Percentiles rank a stretch among this genome's conserved stretches.
Evolutionary conservation across 495 filamentous ascomycete genomes (phyloP).

Genomic region (Choiromyces venosus): DNA sequence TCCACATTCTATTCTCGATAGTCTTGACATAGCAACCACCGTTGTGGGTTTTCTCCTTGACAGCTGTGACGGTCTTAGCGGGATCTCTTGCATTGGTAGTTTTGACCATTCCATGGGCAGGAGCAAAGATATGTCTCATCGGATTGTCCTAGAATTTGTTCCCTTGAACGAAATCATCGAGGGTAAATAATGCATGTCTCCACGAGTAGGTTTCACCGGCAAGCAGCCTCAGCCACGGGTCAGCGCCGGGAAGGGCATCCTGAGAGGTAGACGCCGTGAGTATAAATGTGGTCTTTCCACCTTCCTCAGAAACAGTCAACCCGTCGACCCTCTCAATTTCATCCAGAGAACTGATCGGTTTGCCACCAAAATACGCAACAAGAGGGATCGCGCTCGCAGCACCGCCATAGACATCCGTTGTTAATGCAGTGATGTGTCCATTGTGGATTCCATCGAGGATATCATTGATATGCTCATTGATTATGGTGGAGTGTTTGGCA

Average conservation of each 20-base stretch:
- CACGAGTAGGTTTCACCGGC: constrained; percentile 84
- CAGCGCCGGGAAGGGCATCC: constrained; percentile 63
- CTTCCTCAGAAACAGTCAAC: constrained; percentile 67
- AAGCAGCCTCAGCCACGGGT: constrained; percentile 79
- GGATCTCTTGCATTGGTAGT: constrained; percentile 70
- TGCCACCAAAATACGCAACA: constrained; percentile 91
- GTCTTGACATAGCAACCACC: constrained; percentile 70
- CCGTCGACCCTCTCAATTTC: constrained; percentile 65
- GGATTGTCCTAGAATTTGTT: constrained; percentile 96
- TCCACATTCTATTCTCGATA: constrained; percentile 69
- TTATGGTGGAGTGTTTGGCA: constrained; percentile 75
- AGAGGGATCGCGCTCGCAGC: constrained; percentile 69
- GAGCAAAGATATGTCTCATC: constrained; percentile 81
- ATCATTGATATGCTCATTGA: constrained; percentile 88
- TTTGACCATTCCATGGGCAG: constrained; percentile 80
- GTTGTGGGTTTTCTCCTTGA: constrained; percentile 62
- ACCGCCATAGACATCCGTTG: constrained; percentile 72
- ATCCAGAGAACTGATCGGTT: constrained; percentile 58
- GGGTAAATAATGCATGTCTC: constrained; percentile 86
- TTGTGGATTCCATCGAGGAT: constrained; percentile 87
- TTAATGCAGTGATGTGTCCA: constrained; percentile 71
- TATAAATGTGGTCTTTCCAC: constrained; percentile 70
- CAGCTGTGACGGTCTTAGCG: constrained; percentile 68
- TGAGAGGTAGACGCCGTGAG: constrained; percentile 63
- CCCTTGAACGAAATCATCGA: constrained; percentile 91